Base-by-base conservation (phyloP, 140 eudicot genomes). In the Senecio squalidus region DNA sequence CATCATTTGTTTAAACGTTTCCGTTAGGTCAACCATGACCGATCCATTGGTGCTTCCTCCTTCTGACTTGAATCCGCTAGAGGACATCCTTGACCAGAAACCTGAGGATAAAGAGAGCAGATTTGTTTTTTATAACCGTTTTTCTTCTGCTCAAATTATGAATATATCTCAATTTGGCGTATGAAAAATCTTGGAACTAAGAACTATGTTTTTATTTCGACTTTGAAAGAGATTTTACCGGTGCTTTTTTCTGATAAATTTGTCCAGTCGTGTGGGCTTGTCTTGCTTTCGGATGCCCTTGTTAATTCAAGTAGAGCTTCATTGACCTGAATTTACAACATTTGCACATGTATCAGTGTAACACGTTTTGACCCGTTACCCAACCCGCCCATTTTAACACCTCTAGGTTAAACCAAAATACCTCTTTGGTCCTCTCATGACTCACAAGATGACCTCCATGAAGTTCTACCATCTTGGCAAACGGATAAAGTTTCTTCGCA, bases 371-470 rank as follows among this genome's bases (percentile, higher is more conserved):
- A 41, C 25, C n/a, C n/a, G n/a, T n/a, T n/a, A n/a, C n/a, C n/a
- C n/a, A n/a, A n/a, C n/a, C n/a, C n/a, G n/a, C n/a, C n/a, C n/a
- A n/a, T n/a, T n/a, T n/a, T n/a, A n/a, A n/a, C n/a, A n/a, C n/a
- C n/a, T n/a, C n/a, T n/a, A 34, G 9, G 13, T 36, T 11, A 36
- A 36, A 36, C 4, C 13, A n/a, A 28, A 46, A 48, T 83, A 91
- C 98, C 98, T 91, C 98, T 61, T 84, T 74, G 44, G 96, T 84
- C 72, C 95, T 83, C 73, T 91, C 98, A 43, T 87, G 95, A 76
- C 96, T 92, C 73, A 92, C 98, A 40, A 92, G 88, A 81, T 91
- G 98, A 25, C 95, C 98, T 50, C 98, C 98, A 58, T 81, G 93
- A 77, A 91, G 85, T 36, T 91, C 98, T 53, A 80, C 86, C 90